phyloP scores from a whole-genome alignment of 306 rosid genomes.

The Chamaecrista fasciculata region DNA sequence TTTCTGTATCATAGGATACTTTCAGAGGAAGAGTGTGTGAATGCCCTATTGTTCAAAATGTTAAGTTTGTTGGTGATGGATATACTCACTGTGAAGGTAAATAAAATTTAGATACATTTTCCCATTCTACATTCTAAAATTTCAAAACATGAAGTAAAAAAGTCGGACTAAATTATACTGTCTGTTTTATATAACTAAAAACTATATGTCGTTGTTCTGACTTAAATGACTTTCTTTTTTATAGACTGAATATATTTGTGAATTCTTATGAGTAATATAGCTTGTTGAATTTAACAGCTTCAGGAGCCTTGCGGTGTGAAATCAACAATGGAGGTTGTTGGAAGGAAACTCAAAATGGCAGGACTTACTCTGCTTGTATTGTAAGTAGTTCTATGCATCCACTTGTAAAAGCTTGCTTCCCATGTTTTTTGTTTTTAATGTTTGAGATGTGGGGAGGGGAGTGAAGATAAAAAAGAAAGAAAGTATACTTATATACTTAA shows the following conservation, averaged over 20 bases:
- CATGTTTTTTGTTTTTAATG: not conserved
- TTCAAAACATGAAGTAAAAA: slow-evolving; percentile 1
- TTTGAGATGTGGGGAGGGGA: not conserved
- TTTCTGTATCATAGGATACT: slow-evolving; percentile 56
- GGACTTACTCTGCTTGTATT: slow-evolving; percentile 73
- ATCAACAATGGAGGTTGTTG: slow-evolving; percentile 96
- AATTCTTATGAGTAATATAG: not conserved
- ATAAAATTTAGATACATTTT: slow-evolving; percentile 17
- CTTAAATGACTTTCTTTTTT: not conserved
- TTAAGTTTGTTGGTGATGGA: slow-evolving; percentile 83
- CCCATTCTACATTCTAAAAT: slow-evolving; percentile 2
- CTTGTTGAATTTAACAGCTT: slow-evolving; percentile 52
- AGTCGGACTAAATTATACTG: too few species aligned
- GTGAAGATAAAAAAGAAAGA: not conserved
- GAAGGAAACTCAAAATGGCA: slow-evolving; percentile 53
- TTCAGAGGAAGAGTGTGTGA: slow-evolving; percentile 96
- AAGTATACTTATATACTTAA: not conserved
- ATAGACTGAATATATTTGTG: not conserved
- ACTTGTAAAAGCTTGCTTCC: not conserved
- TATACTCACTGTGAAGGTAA: slow-evolving; percentile 91
- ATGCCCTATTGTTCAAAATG: slow-evolving; percentile 83
- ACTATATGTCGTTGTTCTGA: not conserved
- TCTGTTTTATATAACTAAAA: too few species aligned
- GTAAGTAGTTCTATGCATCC: slow-evolving; percentile 47
- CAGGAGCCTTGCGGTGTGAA: slow-evolving; percentile 76